Base-by-base conservation (phyloP, 345 rosid genomes). In the Lagerstroemia speciosa region DNA sequence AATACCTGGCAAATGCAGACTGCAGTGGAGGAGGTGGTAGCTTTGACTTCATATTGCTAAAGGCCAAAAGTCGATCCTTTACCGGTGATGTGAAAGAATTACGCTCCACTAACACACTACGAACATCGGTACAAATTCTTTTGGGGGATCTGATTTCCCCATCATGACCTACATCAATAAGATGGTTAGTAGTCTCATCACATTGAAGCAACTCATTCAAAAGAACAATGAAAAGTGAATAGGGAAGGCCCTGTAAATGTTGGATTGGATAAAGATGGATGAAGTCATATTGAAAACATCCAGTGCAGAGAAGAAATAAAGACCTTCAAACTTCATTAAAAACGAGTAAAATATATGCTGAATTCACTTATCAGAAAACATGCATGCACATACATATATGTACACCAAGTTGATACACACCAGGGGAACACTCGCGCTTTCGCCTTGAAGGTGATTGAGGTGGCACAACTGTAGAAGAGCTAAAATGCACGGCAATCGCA, bases 101-200 rank as follows among this genome's bases (percentile, higher is more conserved):
- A 24, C 97, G 84, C 76, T 94, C 99, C 24, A 94, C 97, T 73
- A 94, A 77, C 58, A 89, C 86, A 75, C 99, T 94, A 70, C 96
- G 89, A 72, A 77, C 81, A 36, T 94, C 99, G 0, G 84, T 72
- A 75, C 83, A 80, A 0, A 31, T 71, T 74, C 85, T 85, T 75
- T 88, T 88, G 20, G 97, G 97, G 4, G 97, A 90, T 75, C 83
- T 85, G 31, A 83, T 81, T 77, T 87, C 99, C 27, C 91, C 92
- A 83, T 88, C 87, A 78, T 87, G 95, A 74, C 99, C 97, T 94
- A 80, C 60, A n/a, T 31, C 41, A 16, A 22, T 1, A 15, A 24
- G 68, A 64, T 53, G 33, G 14, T 33, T 53, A 71, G 32, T 34
- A 24, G 66, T 20, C 43, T 40, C 6, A 11, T 11, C 12, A 64